Evolutionary conservation across 495 filamentous ascomycete species (phyloP).

Genomic region (Darksidea phi): DNA sequence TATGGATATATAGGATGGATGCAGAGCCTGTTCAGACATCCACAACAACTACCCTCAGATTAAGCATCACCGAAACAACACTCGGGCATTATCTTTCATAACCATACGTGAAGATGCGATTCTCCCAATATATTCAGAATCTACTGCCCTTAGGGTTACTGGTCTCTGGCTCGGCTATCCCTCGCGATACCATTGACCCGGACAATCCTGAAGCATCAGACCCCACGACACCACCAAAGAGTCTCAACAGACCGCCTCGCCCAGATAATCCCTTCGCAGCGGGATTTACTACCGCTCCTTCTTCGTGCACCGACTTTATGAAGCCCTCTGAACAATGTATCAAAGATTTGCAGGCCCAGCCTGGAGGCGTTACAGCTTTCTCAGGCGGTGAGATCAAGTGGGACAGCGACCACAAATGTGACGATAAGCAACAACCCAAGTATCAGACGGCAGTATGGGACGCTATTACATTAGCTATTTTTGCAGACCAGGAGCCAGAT

Average conservation of each 20-base stretch:
- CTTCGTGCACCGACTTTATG: not conserved
- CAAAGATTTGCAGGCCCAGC: constrained; percentile 2
- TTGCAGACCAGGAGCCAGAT: not conserved
- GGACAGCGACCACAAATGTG: constrained; percentile 5
- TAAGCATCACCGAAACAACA: no score
- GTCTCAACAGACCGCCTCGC: not conserved
- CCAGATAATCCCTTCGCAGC: not conserved
- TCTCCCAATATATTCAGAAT: not conserved
- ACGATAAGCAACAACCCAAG: not conserved
- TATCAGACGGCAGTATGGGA: constrained; percentile 4
- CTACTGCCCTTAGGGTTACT: not conserved
- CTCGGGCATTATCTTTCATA: constrained; percentile 5
- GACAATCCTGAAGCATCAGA: constrained; percentile 6
- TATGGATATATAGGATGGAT: no score
- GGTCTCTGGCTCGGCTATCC: not conserved
- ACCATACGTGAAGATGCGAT: no score
- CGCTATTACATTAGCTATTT: constrained; percentile 5
- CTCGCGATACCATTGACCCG: constrained; percentile 1
- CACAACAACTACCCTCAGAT: no score
- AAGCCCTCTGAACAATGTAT: constrained; percentile 4
- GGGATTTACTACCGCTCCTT: not conserved
- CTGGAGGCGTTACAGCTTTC: constrained; percentile 4
- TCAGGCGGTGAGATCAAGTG: constrained; percentile 10
- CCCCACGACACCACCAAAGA: constrained; percentile 5
- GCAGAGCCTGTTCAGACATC: no score